These are phyloP conservation scores for Rutstroemia sp. DNA, from an alignment of 2,329 filamentous ascomycete genomes.

Conservation along the genomic window DNA sequence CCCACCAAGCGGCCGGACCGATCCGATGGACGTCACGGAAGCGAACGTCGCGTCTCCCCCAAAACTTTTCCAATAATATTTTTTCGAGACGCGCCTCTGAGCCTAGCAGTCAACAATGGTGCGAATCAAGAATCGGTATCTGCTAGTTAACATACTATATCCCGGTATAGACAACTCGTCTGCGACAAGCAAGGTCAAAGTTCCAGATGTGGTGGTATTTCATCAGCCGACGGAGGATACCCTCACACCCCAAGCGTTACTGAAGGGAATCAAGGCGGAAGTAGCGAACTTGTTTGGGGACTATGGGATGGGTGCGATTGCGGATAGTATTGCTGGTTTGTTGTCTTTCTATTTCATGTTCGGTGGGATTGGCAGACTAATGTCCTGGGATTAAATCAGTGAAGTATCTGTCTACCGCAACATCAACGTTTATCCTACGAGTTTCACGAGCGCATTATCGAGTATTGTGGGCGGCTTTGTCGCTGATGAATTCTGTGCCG, in stretches of 20 bases:
- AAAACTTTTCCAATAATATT: slow-evolving; percentile 1
- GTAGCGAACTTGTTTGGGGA: slow-evolving; percentile 76
- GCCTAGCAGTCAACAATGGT: slow-evolving; percentile 58
- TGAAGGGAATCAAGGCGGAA: slow-evolving; percentile 62
- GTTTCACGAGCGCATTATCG: slow-evolving; percentile 77
- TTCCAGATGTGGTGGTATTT: slow-evolving; percentile 60
- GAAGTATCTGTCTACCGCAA: slow-evolving; percentile 88
- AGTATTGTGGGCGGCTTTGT: slow-evolving; percentile 83
- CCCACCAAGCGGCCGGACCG: not conserved
- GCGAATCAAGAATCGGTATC: slow-evolving; percentile 89
- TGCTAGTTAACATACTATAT: slow-evolving; percentile 91
- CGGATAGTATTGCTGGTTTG: slow-evolving; percentile 61
- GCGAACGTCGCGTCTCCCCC: slow-evolving; percentile 5
- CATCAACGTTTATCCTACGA: slow-evolving; percentile 85
- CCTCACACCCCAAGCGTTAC: slow-evolving; percentile 58
- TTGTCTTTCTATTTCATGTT: not conserved
- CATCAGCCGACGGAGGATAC: slow-evolving; percentile 70
- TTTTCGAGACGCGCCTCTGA: not conserved
- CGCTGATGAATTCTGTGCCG: slow-evolving; percentile 65
- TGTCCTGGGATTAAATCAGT: slow-evolving; percentile 42
- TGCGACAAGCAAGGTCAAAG: slow-evolving; percentile 27
- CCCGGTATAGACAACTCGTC: slow-evolving; percentile 42
- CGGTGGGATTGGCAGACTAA: not conserved
- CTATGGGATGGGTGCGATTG: slow-evolving; percentile 71
- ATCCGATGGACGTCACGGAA: slow-evolving; percentile 1